Percentiles rank a stretch among this genome's conserved stretches.
Evolutionary conservation across 2,329 filamentous ascomycete species (phyloP).

Genomic region (Fusarium floridanum): DNA sequence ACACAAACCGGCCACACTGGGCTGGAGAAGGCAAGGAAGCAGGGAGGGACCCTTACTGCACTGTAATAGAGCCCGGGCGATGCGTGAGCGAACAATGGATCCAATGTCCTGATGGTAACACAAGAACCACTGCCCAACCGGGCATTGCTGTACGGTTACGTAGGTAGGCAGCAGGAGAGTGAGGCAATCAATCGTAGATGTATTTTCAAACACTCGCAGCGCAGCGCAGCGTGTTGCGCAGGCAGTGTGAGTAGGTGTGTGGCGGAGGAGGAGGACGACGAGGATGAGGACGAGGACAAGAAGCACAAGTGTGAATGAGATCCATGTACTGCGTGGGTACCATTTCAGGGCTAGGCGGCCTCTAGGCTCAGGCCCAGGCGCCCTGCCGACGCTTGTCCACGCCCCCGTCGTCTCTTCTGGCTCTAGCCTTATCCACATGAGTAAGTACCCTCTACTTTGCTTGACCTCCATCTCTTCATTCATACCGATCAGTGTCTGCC

Average conservation of each 20-base stretch:
- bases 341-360: constrained; percentile 29
- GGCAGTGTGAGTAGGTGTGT: not conserved
- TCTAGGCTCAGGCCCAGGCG: constrained; percentile 41
- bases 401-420: constrained; percentile 34
- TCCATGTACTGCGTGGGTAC: constrained; percentile 17
- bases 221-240: not conserved
- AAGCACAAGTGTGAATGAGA: constrained; percentile 13
- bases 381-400: constrained; percentile 41
- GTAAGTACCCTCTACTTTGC: constrained; percentile 27
- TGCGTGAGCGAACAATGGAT: not conserved
- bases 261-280: constrained; percentile 10
- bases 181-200: constrained; percentile 2
- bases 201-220: not conserved
- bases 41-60: constrained; percentile 4
- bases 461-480: constrained; percentile 11
- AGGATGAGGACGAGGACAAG: constrained; percentile 1
- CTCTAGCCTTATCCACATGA: constrained; percentile 35
- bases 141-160: not conserved
- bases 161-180: not conserved
- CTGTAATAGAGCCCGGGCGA: not conserved
- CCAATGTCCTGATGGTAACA: not conserved
- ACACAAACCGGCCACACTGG: constrained; percentile 38
- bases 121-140: not conserved
- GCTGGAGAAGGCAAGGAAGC: constrained; percentile 21
- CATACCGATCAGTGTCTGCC: constrained; percentile 13